Base-by-base conservation (phyloP, 164 flowering plant genomes). In the Paratinospora sagittata region DNA sequence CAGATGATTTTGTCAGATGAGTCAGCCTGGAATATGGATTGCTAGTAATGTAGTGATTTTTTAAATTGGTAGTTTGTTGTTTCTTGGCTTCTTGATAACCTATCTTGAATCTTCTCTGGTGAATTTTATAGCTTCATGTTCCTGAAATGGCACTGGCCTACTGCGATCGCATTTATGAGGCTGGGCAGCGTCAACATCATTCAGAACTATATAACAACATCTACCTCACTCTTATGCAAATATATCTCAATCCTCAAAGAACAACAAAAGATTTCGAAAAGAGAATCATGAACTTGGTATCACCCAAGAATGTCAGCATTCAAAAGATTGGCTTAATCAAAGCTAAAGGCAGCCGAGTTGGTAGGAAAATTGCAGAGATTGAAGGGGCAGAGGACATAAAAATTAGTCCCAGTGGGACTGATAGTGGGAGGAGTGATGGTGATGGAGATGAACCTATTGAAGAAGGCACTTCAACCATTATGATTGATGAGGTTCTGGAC, bases 181-280 rank as follows among this genome's bases (percentile, higher is more conserved):
- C 87, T 63, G 78, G 72, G 61, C 80, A 73, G 78, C 83, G 81
- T 67, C 88, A 84, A 74, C 77, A 83, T 58, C 75, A 89, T 58
- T 81, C 74, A 65, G 90, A 81, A 82, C 70, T 82, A 62, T 74
- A 81, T 72, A 77, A 84, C 74, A 93, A 84, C 71, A 93, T 93
- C 74, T 96, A 96, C 80, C 90, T 91, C 52, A 91, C 89, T 37
- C 97, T 96, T 76, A 85, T 93, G 60, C 98, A 96, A 87, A 96
- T 96, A 27, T 96, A 96, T 81, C 84, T 93, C 76, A 93, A 96
- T 79, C 99, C 98, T 73, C 83, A 72, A 65, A 91, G 77, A 77
- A 85, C 92, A 63, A 90, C 94, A 58, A 90, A 85, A 72, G 89
- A 88, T 69, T 85, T 89, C 76, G 98, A 93, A 73, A 86, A 84